These are phyloP conservation scores for Sisymbrium altissimum DNA, from an alignment of 345 rosid species.

Conservation along the genomic window DNA sequence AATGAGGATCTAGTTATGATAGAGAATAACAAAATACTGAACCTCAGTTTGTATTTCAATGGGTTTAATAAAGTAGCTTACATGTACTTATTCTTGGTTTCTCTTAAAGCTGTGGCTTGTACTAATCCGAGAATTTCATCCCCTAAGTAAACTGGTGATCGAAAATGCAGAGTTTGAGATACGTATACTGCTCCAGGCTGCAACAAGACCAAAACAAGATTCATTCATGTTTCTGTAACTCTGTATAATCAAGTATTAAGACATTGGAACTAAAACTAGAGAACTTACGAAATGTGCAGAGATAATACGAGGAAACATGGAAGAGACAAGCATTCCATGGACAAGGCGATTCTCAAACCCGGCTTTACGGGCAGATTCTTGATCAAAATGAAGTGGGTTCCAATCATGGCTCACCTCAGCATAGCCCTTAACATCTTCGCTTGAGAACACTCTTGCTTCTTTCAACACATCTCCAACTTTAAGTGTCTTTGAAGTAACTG, in stretches of 20 bases:
- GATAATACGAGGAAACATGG: constrained; percentile 77
- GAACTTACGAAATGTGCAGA: constrained; percentile 69
- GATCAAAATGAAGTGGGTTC: constrained; percentile 77
- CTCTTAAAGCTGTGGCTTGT: constrained; percentile 50
- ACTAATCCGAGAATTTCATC: constrained; percentile 61
- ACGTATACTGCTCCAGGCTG: constrained; percentile 88
- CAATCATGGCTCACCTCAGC: constrained; percentile 71
- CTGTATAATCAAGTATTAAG: background rate
- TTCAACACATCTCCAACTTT: constrained; percentile 58
- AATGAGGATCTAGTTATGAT: background rate
- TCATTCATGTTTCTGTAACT: background rate
- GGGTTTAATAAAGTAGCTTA: constrained; percentile 33
- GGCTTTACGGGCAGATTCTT: constrained; percentile 49
- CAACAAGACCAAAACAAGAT: constrained; percentile 29
- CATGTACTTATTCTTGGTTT: constrained; percentile 58
- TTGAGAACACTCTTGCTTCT: constrained; percentile 53
- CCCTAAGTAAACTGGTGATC: constrained; percentile 66
- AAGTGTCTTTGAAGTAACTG: constrained; percentile 37
- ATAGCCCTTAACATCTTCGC: constrained; percentile 60
- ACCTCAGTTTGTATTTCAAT: background rate
- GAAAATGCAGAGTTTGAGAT: constrained; percentile 78
- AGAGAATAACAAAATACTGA: background rate
- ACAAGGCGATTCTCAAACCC: constrained; percentile 72
- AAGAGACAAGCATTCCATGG: constrained; percentile 88
- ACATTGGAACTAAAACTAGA: background rate